phyloP scores from a whole-genome alignment of 2,329 filamentous ascomycete genomes.

The Onygena corvina region DNA sequence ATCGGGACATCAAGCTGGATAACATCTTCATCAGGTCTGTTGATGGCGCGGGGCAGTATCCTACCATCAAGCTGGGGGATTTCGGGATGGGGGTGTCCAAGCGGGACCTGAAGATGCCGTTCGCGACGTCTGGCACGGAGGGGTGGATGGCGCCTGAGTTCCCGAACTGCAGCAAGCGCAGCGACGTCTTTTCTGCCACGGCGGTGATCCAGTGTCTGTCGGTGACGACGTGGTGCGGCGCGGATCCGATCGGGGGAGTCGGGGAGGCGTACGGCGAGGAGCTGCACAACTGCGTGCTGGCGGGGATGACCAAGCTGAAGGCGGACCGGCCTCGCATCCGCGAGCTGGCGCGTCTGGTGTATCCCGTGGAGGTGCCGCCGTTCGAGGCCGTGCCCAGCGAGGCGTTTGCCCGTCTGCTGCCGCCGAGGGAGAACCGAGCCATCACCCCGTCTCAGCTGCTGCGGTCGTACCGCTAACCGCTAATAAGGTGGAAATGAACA shows the following conservation, averaged over 20 bases:
- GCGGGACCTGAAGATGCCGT: slow-evolving; percentile 6
- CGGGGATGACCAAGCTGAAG: neutral
- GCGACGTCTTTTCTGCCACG: slow-evolving; percentile 7
- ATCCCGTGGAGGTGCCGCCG: neutral
- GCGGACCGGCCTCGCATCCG: slow-evolving; percentile 3
- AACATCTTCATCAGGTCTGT: slow-evolving; percentile 9
- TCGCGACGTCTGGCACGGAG: neutral
- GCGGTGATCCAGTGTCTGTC: slow-evolving; percentile 9
- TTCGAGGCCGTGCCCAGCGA: slow-evolving; percentile 1
- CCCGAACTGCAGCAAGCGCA: slow-evolving; percentile 8
- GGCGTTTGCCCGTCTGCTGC: slow-evolving; percentile 1
- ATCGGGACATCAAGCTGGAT: slow-evolving; percentile 18
- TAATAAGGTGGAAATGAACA: too few relatives aligned
- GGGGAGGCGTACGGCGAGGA: slow-evolving; percentile 2
- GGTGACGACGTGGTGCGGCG: neutral
- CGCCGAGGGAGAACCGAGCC: neutral
- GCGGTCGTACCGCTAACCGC: neutral
- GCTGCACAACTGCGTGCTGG: neutral
- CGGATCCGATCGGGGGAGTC: slow-evolving; percentile 5
- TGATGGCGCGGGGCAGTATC: neutral
- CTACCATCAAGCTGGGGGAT: slow-evolving; percentile 14
- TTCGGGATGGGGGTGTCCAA: slow-evolving; percentile 14
- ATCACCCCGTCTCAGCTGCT: neutral
- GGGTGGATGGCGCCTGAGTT: slow-evolving; percentile 10
- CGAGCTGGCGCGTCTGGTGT: slow-evolving; percentile 6